Conservation (phyloP, 306 rosid species). For the Cucumis melo region DNA sequence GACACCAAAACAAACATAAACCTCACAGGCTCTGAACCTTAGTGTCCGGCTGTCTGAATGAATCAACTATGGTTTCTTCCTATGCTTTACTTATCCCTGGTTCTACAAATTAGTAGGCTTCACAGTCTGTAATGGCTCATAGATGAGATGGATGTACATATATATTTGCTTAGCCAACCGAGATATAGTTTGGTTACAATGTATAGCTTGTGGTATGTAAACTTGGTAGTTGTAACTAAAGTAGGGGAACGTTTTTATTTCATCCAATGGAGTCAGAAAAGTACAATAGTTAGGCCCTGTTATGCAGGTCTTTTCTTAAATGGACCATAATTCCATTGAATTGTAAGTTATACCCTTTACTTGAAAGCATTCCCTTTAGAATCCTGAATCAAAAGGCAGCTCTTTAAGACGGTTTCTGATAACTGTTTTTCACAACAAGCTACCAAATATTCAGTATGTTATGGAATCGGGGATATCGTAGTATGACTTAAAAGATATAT, state of each 20-base stretch:
- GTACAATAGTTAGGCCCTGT: not conserved
- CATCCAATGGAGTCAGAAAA: not conserved
- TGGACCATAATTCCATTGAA: not conserved
- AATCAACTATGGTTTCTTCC: not conserved
- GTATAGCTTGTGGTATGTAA: not conserved
- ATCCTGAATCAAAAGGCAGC: not conserved
- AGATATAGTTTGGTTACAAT: not conserved
- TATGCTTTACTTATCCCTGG: not conserved
- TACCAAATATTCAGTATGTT: not conserved
- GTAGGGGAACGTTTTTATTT: not conserved
- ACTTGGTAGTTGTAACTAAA: not conserved
- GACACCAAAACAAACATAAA: not conserved
- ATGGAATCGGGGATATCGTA: not conserved
- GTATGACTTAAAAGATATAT: not conserved
- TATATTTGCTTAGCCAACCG: not conserved
- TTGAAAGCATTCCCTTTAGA: not conserved
- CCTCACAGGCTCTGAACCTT: not conserved
- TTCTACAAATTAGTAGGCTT: not conserved
- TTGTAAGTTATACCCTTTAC: not conserved
- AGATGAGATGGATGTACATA: not conserved
- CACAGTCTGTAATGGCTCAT: not conserved
- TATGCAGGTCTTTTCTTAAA: not conserved
- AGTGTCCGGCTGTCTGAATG: not conserved
- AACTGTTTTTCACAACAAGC: not conserved
- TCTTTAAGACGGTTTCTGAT: not conserved